These are phyloP conservation scores for Geotrichum fermentans DNA, from an alignment of 1,139 yeast genomes.

Conservation along the genomic window DNA sequence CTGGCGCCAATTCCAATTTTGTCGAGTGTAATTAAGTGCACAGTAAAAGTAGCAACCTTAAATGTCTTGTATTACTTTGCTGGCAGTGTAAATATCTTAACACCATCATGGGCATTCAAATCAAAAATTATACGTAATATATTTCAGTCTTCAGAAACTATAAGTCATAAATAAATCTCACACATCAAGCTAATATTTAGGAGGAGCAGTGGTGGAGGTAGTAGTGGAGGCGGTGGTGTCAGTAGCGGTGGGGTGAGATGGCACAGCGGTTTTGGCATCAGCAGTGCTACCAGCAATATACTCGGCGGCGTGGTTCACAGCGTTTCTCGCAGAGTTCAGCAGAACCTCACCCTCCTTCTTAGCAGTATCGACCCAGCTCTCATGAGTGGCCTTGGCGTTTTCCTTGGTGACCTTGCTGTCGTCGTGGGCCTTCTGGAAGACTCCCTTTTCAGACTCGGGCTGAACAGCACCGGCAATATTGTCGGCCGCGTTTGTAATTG, in stretches of 20 bases:
- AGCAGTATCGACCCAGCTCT: constrained; percentile 11
- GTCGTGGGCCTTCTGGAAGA: constrained; percentile 64
- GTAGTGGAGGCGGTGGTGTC: background rate
- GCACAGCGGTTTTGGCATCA: background rate
- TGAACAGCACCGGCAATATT: constrained; percentile 52
- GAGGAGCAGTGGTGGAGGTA: background rate
- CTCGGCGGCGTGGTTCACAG: constrained; percentile 19
- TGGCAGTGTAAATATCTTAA: too few relatives aligned
- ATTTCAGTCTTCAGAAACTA: background rate
- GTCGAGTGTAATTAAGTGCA: too few relatives aligned
- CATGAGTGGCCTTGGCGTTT: background rate
- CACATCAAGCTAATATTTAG: background rate
- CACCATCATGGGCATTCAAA: too few relatives aligned
- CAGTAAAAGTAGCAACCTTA: too few relatives aligned
- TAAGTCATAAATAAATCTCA: background rate
- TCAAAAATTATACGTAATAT: too few relatives aligned
- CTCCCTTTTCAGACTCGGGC: constrained; percentile 64
- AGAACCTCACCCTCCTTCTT: constrained; percentile 13
- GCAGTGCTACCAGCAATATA: constrained; percentile 14
- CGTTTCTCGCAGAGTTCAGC: constrained; percentile 13
- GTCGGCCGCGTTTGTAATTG: constrained; percentile 62
- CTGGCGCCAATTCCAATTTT: too few relatives aligned
- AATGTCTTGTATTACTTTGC: too few relatives aligned
- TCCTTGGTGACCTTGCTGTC: constrained; percentile 15
- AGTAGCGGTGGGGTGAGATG: background rate